Base-by-base conservation (phyloP, 768 basidiomycete genomes). In the Boletellus ananiceps region DNA sequence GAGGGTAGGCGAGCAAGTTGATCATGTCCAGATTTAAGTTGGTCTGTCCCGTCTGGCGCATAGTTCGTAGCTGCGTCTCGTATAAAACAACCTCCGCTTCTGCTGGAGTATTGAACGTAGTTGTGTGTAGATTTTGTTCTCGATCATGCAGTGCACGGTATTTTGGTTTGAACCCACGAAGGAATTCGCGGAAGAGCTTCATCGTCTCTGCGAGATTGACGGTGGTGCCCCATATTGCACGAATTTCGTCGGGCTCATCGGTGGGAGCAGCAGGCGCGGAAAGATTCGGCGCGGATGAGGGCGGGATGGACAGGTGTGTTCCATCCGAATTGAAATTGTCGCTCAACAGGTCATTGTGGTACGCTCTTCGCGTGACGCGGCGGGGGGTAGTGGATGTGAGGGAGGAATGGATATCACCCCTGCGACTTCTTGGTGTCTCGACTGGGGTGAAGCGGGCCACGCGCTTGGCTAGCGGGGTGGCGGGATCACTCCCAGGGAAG, bases 211-310 rank as follows among this genome's bases (percentile, higher is more conserved):
- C 78, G 23, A 99, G 77, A 56, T 90, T 88, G 59, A 99, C 93
- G 2, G 91, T 94, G 0, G 96, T 99, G 27, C 96, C 96, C 95
- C 96, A 99, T 52, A 99, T 91, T 19, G 92, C 93, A 47, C 89
- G 79, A 44, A 92, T 87, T 57, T 89, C 89, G 49, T 89, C 88
- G 0, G 85, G 86, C 47, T 86, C 84, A 52, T 86, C 88, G 12
- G 79, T 81, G 13, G 79, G 81, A 1, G 66, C 75, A 25, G 73
- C 77, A 14, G 78, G 82, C 7, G 76, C 87, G 46, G 85, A 88
- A 36, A 83, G 78, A 46, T 69, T 70, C 23, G 70, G 73, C 12
- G 62, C 78, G 44, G 78, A 82, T 4, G 84, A 85, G 18, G 73
- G 64, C 9, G 84, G 82, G 11, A 83, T 66, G 34, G 77, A 77